Evolutionary conservation across 1,284 basidiomycete species (phyloP), one percentile per base, ranked within the genome.

Genomic region (Bondarzewia mesenterica): DNA sequence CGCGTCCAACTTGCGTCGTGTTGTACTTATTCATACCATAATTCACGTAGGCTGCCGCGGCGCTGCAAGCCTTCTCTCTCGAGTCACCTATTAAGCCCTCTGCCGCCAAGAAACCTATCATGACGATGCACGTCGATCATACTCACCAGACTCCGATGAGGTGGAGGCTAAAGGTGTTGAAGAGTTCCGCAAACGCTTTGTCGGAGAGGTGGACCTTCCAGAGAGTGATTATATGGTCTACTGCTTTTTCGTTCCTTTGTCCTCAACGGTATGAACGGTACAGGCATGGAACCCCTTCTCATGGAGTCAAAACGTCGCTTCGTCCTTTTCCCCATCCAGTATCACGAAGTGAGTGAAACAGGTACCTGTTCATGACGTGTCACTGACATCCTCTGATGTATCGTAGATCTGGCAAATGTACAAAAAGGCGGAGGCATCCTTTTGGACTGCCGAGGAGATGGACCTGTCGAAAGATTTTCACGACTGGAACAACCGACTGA

Each of bases 401-500:
- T 21, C 42, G 7, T 47, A 95, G 91, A 95, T 96, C 60, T 96
- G 93, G 93, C 83, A 87, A 65, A 89, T 94, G 80, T 96, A 96
- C 78, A 96, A 96, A 72, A 90, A 93, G 64, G 85, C 87, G 0
- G 79, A 91, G 59, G 87, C 87, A 0, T 94, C 89, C 0, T 97
- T 98, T 73, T 98, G 94, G 95, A 98, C 93, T 1, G 91, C 93
- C 1, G 94, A 98, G 67, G 94, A 98, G 71, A 95, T 98, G 77
- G 93, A 98, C 66, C 84, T 98, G 15, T 93, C 92, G 18, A 87
- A 94, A 60, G 95, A 99, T 61, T 63, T 90, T 36, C 82, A 85
- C 60, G 92, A 95, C 73, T 98, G 95, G 95, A 85, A 86, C 63
- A 86, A 88, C 68, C 88, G 87, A 60, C 78, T 98, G 50, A 98